Percentiles rank a stretch among this genome's conserved stretches.
phyloP scores from a whole-genome alignment of 352 stramenopile species.

The Pythium phragmitis region DNA sequence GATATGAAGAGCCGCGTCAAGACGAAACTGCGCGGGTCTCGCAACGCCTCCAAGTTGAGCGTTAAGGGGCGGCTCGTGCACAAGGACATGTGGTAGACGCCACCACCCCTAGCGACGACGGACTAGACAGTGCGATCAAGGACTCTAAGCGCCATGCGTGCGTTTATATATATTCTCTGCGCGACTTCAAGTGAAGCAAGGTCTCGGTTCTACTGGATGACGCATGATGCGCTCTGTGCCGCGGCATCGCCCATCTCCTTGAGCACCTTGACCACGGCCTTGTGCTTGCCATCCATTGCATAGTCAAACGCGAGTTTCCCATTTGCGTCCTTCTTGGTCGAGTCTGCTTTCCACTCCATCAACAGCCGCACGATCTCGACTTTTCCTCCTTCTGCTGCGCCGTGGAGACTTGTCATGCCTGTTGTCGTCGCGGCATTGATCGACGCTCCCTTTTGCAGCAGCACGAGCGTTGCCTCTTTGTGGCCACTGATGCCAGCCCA shows the following conservation, averaged over 20 bases:
- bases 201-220: constrained; percentile 63
- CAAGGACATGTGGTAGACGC: constrained; percentile 64
- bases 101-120: neutral
- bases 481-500: constrained; percentile 93
- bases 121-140: too few relatives aligned
- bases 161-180: constrained; percentile 27
- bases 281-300: constrained; percentile 92
- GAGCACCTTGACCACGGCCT: constrained; percentile 88
- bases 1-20: constrained; percentile 62
- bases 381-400: constrained; percentile 88
- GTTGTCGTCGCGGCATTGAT: constrained; percentile 91
- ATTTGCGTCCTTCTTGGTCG: constrained; percentile 85
- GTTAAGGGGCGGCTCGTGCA: constrained; percentile 85
- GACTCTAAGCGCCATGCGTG: neutral
- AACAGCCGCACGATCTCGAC: constrained; percentile 91
- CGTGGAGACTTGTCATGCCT: constrained; percentile 88
- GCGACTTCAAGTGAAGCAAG: constrained; percentile 17
- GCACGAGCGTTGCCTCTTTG: constrained; percentile 85
- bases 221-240: constrained; percentile 81
- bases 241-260: constrained; percentile 92
- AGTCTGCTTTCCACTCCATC: constrained; percentile 90
- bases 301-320: constrained; percentile 92
- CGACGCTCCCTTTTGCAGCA: constrained; percentile 83
- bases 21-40: constrained; percentile 50
- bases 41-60: constrained; percentile 83